Evolutionary conservation across 768 basidiomycete species (phyloP).

Genomic region (Butyriboletus loyo): DNA sequence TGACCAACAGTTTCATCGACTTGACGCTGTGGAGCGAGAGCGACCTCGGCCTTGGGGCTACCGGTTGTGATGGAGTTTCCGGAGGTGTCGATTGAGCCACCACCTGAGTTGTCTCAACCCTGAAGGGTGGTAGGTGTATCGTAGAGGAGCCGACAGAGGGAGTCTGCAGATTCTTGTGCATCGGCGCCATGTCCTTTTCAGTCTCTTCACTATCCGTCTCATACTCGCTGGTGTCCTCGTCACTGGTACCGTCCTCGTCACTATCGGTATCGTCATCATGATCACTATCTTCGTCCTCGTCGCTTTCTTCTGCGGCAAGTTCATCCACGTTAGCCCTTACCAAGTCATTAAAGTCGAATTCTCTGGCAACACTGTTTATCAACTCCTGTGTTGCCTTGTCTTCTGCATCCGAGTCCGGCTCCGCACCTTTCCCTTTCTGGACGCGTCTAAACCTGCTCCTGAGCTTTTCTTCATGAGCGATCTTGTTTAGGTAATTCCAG

Average conservation of each 20-base stretch:
- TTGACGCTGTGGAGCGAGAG: constrained; percentile 46
- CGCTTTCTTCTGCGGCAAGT: constrained; percentile 69
- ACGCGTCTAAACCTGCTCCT: constrained; percentile 76
- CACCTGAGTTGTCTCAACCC: not conserved
- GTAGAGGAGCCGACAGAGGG: not conserved
- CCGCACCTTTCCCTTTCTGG: constrained; percentile 38
- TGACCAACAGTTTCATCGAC: constrained; percentile 39
- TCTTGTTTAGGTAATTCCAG: constrained; percentile 94
- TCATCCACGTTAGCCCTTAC: constrained; percentile 78
- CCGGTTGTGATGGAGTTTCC: not conserved
- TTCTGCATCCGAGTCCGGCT: constrained; percentile 55
- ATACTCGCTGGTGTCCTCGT: constrained; percentile 43
- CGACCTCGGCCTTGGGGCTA: constrained; percentile 29
- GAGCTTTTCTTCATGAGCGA: constrained; percentile 88
- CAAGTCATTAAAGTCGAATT: constrained; percentile 79
- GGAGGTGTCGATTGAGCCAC: not conserved
- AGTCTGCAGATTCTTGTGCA: not conserved
- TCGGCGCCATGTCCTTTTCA: constrained; percentile 3
- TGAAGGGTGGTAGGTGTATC: not conserved
- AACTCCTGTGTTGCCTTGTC: constrained; percentile 82
- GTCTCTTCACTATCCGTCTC: constrained; percentile 17
- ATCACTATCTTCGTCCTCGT: constrained; percentile 44
- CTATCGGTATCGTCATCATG: constrained; percentile 39
- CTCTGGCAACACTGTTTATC: constrained; percentile 76
- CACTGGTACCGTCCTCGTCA: constrained; percentile 36